Percentiles rank a stretch among this genome's conserved stretches.
These are phyloP conservation scores for Hypomontagnella monticulosa DNA, from an alignment of 495 filamentous ascomycete species.

Conservation along the genomic window DNA sequence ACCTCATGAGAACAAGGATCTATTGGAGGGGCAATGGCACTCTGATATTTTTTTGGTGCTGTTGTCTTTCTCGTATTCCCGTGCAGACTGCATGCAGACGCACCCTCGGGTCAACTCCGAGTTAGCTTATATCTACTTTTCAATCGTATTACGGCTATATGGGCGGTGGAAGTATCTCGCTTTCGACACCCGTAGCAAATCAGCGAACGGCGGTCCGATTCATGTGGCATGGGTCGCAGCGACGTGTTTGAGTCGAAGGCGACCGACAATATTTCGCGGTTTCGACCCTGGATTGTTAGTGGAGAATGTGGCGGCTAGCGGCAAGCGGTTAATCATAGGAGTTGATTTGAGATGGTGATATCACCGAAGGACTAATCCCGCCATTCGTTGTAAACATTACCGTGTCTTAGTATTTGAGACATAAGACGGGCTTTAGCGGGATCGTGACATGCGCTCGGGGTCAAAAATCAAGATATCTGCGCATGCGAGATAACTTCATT, in stretches of 20 bases:
- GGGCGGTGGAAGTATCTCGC: background rate
- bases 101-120: constrained; percentile 16
- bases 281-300: background rate
- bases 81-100: constrained; percentile 31
- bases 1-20: constrained; percentile 8
- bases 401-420: background rate
- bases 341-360: background rate
- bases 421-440: background rate
- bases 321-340: constrained; percentile 1
- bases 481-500: background rate
- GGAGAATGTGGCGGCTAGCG: constrained; percentile 13
- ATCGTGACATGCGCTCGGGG: too few relatives aligned
- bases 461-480: too few relatives aligned
- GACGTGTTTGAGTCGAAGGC: constrained; percentile 1
- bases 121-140: constrained; percentile 1
- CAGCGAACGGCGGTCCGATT: constrained; percentile 28
- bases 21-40: background rate
- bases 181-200: constrained; percentile 8
- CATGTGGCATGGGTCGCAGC: constrained; percentile 17
- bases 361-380: background rate
- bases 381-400: background rate
- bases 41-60: background rate
- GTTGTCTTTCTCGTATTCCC: constrained; percentile 37
- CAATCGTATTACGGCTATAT: background rate
- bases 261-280: constrained; percentile 7